Evolutionary conservation across 73 alveolate species (phyloP).

Genomic region (Blepharisma stoltei): DNA sequence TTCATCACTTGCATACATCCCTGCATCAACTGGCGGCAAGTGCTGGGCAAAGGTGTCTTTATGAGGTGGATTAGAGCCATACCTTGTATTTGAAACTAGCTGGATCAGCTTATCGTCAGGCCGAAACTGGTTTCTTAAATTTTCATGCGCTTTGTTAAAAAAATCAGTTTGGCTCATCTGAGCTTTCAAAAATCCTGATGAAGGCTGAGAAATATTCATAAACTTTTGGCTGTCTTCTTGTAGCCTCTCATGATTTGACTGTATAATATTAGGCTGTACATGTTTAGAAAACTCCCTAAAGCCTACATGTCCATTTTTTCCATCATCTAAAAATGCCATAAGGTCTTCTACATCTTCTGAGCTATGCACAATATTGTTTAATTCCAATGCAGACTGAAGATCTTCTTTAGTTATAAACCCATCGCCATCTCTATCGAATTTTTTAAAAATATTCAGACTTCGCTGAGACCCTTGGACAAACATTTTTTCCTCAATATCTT

Average conservation of each 20-base stretch:
- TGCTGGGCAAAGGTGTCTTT: conserved; percentile 37
- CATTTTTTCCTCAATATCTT: conserved; percentile 44
- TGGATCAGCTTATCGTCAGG: conserved; percentile 38
- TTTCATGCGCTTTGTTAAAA: conserved; percentile 31
- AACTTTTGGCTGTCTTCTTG: conserved; percentile 30
- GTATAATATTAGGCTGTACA: conserved; percentile 45
- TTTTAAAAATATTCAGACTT: conserved; percentile 33
- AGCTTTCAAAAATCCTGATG: conserved; percentile 9
- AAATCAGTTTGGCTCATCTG: conserved; percentile 33
- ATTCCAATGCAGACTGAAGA: conserved; percentile 34
- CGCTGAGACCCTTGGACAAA: conserved; percentile 42
- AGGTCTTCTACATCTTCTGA: conserved; percentile 29
- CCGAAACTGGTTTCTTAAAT: conserved; percentile 37
- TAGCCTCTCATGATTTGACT: conserved; percentile 33
- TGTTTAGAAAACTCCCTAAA: conserved; percentile 44
- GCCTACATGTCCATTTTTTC: conserved; percentile 43
- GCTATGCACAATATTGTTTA: conserved; percentile 30
- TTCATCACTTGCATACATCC: conserved; percentile 1
- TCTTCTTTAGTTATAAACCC: conserved; percentile 51
- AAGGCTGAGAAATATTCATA: conserved; percentile 30
- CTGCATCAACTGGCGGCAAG: conserved; percentile 36
- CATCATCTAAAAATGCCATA: conserved; percentile 47
- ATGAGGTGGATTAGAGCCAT: conserved; percentile 54
- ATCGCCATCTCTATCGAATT: conserved; percentile 54
- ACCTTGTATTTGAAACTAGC: conserved; percentile 41